Conservation (phyloP, 108 stramenopile genomes). For the Cyclotella atomus region DNA sequence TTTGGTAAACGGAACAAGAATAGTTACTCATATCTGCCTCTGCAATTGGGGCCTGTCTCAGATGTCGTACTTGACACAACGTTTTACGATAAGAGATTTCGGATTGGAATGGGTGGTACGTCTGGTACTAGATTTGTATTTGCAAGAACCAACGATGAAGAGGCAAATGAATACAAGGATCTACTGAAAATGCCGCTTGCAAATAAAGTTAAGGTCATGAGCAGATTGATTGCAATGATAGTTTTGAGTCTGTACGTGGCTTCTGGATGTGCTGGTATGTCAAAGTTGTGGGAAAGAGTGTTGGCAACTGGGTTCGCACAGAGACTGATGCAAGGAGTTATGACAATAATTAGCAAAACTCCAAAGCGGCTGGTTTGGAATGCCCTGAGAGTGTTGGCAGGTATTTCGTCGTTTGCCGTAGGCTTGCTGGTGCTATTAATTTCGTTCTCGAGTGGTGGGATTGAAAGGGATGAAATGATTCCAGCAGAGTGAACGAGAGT, state of each 20-base stretch:
- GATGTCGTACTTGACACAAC: slow-evolving; percentile 77
- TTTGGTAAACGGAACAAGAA: slow-evolving; percentile 37
- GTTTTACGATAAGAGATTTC: slow-evolving; percentile 53
- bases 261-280: slow-evolving; percentile 8
- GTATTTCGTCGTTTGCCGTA: slow-evolving; percentile 15
- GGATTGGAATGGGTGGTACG: slow-evolving; percentile 76
- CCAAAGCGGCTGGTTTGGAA: neutral
- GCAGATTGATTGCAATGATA: slow-evolving; percentile 21
- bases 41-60: slow-evolving; percentile 63
- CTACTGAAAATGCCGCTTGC: slow-evolving; percentile 31
- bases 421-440: slow-evolving; percentile 21
- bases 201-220: slow-evolving; percentile 26
- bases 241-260: slow-evolving; percentile 28
- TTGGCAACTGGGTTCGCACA: neutral
- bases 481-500: too few relatives aligned
- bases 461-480: slow-evolving; percentile 42
- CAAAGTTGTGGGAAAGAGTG: neutral
- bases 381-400: slow-evolving; percentile 24
- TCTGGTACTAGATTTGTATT: slow-evolving; percentile 79
- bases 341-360: neutral
- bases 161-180: slow-evolving; percentile 33
- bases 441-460: slow-evolving; percentile 37
- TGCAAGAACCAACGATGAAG: slow-evolving; percentile 26
- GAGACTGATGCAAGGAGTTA: neutral
- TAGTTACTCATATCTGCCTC: slow-evolving; percentile 27